phyloP scores from a whole-genome alignment of 495 filamentous ascomycete genomes.

The Neurospora sp. region DNA sequence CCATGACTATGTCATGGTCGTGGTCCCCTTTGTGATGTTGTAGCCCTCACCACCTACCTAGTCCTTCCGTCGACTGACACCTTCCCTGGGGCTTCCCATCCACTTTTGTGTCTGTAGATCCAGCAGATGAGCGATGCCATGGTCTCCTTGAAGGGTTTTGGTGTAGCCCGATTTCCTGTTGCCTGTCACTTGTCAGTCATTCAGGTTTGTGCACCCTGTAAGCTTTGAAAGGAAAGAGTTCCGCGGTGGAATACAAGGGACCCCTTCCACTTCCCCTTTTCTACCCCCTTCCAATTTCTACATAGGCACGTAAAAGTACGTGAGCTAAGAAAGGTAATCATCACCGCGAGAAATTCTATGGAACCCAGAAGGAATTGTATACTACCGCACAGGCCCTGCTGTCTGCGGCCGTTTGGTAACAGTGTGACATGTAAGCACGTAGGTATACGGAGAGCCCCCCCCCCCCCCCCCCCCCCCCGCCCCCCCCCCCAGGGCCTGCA shows the following conservation, averaged over 20 bases:
- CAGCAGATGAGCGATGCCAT: not conserved
- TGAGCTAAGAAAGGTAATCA: not conserved
- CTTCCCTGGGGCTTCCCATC: not conserved
- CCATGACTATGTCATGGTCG: not conserved
- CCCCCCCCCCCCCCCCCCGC: not conserved
- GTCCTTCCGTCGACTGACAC: not conserved
- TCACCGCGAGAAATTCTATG: not conserved
- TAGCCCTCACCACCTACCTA: not conserved
- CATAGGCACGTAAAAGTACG: not conserved
- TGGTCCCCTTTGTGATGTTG: not conserved
- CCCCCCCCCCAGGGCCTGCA: not conserved
- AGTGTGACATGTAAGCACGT: not conserved
- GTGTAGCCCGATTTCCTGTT: not conserved
- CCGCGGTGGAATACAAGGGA: not conserved
- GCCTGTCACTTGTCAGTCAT: not conserved
- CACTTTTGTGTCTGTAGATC: not conserved
- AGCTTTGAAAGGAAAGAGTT: not conserved
- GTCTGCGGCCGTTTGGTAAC: not conserved
- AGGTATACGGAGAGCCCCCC: not conserved
- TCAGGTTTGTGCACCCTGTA: not conserved
- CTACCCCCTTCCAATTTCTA: not conserved
- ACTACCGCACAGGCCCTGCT: not conserved
- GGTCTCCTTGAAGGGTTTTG: not conserved
- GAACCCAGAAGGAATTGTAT: not conserved
- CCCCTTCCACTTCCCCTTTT: not conserved